phyloP scores from a whole-genome alignment of 2,329 filamentous ascomycete genomes.

The Helicocarpus griseus region DNA sequence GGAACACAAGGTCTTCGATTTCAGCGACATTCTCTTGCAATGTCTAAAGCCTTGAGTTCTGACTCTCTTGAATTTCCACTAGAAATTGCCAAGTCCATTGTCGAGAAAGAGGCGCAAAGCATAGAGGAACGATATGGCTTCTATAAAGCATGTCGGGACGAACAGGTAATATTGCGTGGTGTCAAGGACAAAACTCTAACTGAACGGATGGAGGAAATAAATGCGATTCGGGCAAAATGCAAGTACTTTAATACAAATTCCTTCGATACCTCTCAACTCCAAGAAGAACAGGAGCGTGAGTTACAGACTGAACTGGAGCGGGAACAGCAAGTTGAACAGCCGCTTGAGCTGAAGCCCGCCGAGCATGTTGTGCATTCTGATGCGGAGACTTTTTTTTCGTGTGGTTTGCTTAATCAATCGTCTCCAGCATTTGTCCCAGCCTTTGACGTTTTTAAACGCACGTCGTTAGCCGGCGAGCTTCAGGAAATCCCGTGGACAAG shows the following conservation, averaged over 20 bases:
- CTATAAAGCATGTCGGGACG: slow-evolving; percentile 1
- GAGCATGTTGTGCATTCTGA: slow-evolving; percentile 21
- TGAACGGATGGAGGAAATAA: neutral
- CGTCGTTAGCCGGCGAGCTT: slow-evolving; percentile 8
- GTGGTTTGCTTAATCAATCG: neutral
- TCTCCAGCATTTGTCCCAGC: slow-evolving; percentile 33
- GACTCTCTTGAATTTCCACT: neutral
- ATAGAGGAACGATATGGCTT: slow-evolving; percentile 6
- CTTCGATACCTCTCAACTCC: slow-evolving; percentile 32
- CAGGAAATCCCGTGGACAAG: slow-evolving; percentile 22
- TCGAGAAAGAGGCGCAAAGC: slow-evolving; percentile 8
- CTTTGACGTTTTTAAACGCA: slow-evolving; percentile 35
- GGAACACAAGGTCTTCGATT: slow-evolving; percentile 48
- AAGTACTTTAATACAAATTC: slow-evolving; percentile 24
- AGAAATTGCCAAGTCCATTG: slow-evolving; percentile 7
- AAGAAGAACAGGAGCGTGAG: slow-evolving; percentile 61
- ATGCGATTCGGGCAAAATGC: slow-evolving; percentile 26
- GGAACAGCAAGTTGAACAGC: slow-evolving; percentile 46
- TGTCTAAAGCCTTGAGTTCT: neutral
- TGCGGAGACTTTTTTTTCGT: neutral
- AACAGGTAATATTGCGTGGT: slow-evolving; percentile 4
- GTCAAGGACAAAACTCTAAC: slow-evolving; percentile 2
- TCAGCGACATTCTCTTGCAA: slow-evolving; percentile 26
- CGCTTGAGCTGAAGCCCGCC: slow-evolving; percentile 28
- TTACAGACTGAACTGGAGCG: slow-evolving; percentile 46